Evolutionary conservation across 352 stramenopile species (phyloP), one percentile per base, ranked within the genome.

Genomic region (Thalassiosira hispida): DNA sequence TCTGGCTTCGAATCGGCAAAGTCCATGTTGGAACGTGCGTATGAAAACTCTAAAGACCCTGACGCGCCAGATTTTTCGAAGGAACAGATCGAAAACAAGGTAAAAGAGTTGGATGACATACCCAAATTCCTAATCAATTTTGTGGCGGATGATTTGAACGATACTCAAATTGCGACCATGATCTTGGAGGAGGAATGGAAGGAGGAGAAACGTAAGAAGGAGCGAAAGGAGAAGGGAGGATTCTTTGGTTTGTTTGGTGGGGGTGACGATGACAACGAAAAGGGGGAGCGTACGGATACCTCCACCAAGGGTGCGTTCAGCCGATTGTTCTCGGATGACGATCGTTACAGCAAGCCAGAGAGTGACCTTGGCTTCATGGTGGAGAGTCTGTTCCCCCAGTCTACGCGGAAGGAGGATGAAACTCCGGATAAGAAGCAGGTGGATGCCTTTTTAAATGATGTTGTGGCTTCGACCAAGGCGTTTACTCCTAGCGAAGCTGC

Each of bases 321-420:
- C 49, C 62, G 73, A 2, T 56, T 85, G 14, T 83, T 85, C 60
- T 51, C 63, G 2, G 55, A 71, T 3, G 72, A 79, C 40, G 29
- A 69, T 62, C 56, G 56, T 20, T 53, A 66, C 55, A 52, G 31
- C 65, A 23, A 61, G 49, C 23, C 61, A 42, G 12, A 20, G 38
- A 29, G 27, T 9, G 79, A 83, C 51, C 25, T 83, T 51, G 49
- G 44, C 8, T 73, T 82, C 9, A 79, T 80, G 42, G 85, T 90
- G 46, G 70, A 89, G 62, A 52, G 63, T 9, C 64, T 91, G 2
- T 93, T 88, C 64, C 88, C 88, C 9, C 75, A 86, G 61, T 92
- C 86, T 20, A 89, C 74, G 14, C 65, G 83, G 0, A 90, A 90
- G 38, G 79, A 90, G 70, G 77, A 72, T 18, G 29, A 90, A 64